A percentile compares a stretch with the other conserved stretches of the same genome.
Evolutionary conservation across 2,329 filamentous ascomycete species (phyloP).

Genomic region (Salinomyces thailandicus): DNA sequence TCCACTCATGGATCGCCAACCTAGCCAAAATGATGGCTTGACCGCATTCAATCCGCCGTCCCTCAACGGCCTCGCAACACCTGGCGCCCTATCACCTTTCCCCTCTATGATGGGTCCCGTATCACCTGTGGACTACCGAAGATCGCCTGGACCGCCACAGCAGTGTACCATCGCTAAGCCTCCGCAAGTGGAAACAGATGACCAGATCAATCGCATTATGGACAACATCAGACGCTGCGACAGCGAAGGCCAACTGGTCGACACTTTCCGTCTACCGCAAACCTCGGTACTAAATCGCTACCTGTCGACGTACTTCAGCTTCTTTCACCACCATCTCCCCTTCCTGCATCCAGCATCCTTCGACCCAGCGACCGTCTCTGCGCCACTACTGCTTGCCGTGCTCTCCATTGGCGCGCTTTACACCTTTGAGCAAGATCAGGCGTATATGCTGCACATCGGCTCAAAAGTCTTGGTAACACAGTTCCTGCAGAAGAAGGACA

Average conservation of each 20-base stretch:
- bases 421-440: slow-evolving; percentile 93
- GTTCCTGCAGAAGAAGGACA: slow-evolving; percentile 95
- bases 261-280: slow-evolving; percentile 79
- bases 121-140: slow-evolving; percentile 57
- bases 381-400: slow-evolving; percentile 76
- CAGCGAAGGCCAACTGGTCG: slow-evolving; percentile 68
- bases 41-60: slow-evolving; percentile 56
- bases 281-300: slow-evolving; percentile 79
- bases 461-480: slow-evolving; percentile 96
- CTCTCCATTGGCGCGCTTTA: slow-evolving; percentile 93
- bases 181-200: slow-evolving; percentile 72
- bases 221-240: slow-evolving; percentile 78
- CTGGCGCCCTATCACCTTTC: slow-evolving; percentile 64
- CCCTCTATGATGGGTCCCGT: slow-evolving; percentile 56
- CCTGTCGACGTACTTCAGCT: slow-evolving; percentile 87
- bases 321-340: slow-evolving; percentile 93
- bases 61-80: slow-evolving; percentile 57
- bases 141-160: slow-evolving; percentile 59
- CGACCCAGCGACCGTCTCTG: slow-evolving; percentile 65
- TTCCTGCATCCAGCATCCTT: slow-evolving; percentile 93
- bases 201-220: slow-evolving; percentile 73
- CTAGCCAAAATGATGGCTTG: slow-evolving; percentile 33
- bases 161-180: slow-evolving; percentile 55
- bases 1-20: slow-evolving; percentile 49
- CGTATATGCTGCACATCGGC: slow-evolving; percentile 93